Evolutionary conservation across 495 filamentous ascomycete genomes (phyloP).

Genomic region (Articulospora tetracladia): DNA sequence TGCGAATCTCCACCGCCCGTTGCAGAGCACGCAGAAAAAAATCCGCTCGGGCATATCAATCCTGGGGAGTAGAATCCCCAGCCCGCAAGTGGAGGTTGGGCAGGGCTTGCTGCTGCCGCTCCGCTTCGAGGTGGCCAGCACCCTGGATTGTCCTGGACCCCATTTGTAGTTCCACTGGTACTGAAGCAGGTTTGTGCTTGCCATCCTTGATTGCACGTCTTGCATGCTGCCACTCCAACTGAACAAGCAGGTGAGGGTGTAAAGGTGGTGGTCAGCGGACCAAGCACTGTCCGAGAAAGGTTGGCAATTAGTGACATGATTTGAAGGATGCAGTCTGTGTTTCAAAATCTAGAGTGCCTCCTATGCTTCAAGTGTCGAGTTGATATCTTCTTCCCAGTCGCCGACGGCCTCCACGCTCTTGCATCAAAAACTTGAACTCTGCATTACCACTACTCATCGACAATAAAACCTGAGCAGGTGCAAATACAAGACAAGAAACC

Average conservation of each 20-base stretch:
- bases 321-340: too few relatives aligned
- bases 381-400: too few relatives aligned
- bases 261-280: constrained; percentile 34
- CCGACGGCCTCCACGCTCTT: too few relatives aligned
- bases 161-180: neutral
- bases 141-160: neutral
- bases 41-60: neutral
- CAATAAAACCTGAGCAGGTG: too few relatives aligned
- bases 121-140: neutral
- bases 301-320: neutral
- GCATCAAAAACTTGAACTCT: too few relatives aligned
- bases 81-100: neutral
- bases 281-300: constrained; percentile 4
- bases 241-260: constrained; percentile 30
- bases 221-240: neutral
- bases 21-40: neutral
- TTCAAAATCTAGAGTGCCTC: too few relatives aligned
- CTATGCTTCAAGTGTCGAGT: too few relatives aligned
- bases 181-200: neutral
- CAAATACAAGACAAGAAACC: neutral
- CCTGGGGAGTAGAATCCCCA: constrained; percentile 5
- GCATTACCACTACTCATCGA: too few relatives aligned
- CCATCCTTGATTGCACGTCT: neutral
- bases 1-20: neutral
- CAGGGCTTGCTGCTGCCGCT: neutral